Base-by-base conservation (phyloP, 352 stramenopile species). In the Pythium grandisporangium region DNA sequence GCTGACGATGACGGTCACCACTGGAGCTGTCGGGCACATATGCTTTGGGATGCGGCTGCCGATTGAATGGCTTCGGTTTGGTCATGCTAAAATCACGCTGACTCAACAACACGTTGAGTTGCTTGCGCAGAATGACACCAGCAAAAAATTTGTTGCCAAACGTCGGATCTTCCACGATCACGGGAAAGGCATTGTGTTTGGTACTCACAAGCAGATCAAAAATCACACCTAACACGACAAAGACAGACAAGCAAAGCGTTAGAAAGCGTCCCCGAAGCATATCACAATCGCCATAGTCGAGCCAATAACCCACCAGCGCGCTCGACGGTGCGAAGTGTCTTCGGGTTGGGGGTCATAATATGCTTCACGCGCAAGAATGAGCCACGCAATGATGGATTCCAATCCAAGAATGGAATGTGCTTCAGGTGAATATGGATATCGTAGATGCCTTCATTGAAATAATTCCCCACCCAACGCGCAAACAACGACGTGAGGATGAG, bases 371-470 rank as follows among this genome's bases (percentile, higher is more conserved):
- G 66, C 37, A 92, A 48, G 45, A 82, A 87, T 0, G 64, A 69
- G 6, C 78, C 73, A 19, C 64, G 62, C 17, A 86, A 40, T 30
- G 78, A 69, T 21, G 78, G 72, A 30, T 84, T 71, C 72, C 73
- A 88, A 41, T 92, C 78, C 10, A 92, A 50, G 45, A 92, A 92
- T 19, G 78, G 78, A 12, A 80, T 64, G 30, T 73, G 72, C 6
- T 71, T 96, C 20, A 98, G 63, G 42, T 97, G 83, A 53, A 99
- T 99, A 51, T 99, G 93, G 47, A 98, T 98, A 61, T 99, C 96
- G 71, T 99, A 99, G 34, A 99, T 86, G 16, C 94, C 95, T 62
- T 99, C 93, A 60, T 98, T 99, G 62, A 99, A 98, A 30, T 97
- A 82, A 65, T 99, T 98, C 20, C 96, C 96, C 19, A 97, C 96